phyloP scores from a whole-genome alignment of 768 basidiomycete genomes.

The Xerocomellus intermedius region DNA sequence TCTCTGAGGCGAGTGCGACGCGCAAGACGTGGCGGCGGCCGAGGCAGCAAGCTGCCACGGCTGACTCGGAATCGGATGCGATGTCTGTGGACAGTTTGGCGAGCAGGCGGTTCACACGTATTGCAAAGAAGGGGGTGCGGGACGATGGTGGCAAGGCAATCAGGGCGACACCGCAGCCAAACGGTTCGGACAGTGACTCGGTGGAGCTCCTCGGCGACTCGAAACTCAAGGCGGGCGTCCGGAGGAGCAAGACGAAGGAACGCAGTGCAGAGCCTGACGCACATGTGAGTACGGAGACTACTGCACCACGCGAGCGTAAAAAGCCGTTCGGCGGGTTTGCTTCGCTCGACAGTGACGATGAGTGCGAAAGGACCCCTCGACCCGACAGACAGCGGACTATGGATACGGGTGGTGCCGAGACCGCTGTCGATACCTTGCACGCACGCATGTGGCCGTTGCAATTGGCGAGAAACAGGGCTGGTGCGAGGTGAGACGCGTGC shows the following conservation, averaged over 20 bases:
- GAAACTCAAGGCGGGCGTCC: background rate
- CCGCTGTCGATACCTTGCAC: background rate
- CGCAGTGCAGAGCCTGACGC: background rate
- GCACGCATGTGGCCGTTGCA: slow-evolving; percentile 15
- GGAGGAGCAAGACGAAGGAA: background rate
- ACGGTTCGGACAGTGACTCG: slow-evolving; percentile 3
- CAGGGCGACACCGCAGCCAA: background rate
- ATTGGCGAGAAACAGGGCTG: slow-evolving; percentile 13
- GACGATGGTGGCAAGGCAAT: background rate
- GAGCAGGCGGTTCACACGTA: slow-evolving; percentile 8
- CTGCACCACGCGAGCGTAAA: background rate
- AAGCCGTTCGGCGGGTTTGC: background rate
- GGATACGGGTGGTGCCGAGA: background rate
- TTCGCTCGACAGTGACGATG: slow-evolving; percentile 5
- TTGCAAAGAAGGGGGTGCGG: background rate
- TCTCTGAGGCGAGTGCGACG: slow-evolving; percentile 6
- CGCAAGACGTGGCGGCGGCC: slow-evolving; percentile 1
- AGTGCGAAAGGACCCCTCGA: slow-evolving; percentile 26
- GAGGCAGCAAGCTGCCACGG: background rate
- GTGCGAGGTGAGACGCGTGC: slow-evolving; percentile 12
- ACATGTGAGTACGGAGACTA: background rate
- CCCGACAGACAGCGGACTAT: slow-evolving; percentile 10
- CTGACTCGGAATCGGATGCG: slow-evolving; percentile 24
- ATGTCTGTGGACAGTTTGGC: slow-evolving; percentile 30
- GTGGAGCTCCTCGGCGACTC: slow-evolving; percentile 1